Evolutionary conservation across 768 basidiomycete genomes (phyloP).

Genomic region (Aureoboletus auriporus): DNA sequence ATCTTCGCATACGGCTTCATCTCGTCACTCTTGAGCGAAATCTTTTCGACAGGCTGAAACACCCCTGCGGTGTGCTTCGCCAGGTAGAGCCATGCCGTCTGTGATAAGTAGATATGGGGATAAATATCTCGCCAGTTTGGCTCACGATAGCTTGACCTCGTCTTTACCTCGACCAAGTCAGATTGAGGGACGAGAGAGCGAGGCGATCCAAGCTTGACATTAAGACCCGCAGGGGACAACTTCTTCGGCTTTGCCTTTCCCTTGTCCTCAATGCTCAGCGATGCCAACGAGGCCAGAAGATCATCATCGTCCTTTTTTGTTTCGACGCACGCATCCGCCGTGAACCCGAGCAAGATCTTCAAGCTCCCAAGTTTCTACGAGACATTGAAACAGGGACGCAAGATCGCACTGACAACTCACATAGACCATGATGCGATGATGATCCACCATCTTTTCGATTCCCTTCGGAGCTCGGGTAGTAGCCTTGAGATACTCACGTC

Average conservation of each 20-base stretch:
- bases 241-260: background rate
- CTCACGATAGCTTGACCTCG: conserved; percentile 23
- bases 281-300: conserved; percentile 24
- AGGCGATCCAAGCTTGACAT: conserved; percentile 22
- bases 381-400: background rate
- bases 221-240: conserved; percentile 3
- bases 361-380: conserved; percentile 53
- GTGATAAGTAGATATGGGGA: conserved; percentile 66
- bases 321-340: conserved; percentile 43
- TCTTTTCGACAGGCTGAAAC: conserved; percentile 49
- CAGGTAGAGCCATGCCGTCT: conserved; percentile 58
- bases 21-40: conserved; percentile 30
- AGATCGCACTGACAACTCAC: conserved; percentile 35
- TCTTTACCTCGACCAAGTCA: conserved; percentile 34
- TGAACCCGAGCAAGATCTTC: conserved; percentile 55
- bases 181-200: conserved; percentile 33
- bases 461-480: conserved; percentile 45
- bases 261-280: conserved; percentile 15
- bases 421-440: conserved; percentile 61
- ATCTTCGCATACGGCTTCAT: conserved; percentile 21
- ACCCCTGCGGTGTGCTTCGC: conserved; percentile 53
- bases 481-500: conserved; percentile 58
- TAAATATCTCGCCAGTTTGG: conserved; percentile 59
- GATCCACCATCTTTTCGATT: conserved; percentile 49
- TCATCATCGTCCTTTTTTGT: conserved; percentile 19